Conservation (phyloP, 2,329 filamentous ascomycete species). For the Cercospora sp. region DNA sequence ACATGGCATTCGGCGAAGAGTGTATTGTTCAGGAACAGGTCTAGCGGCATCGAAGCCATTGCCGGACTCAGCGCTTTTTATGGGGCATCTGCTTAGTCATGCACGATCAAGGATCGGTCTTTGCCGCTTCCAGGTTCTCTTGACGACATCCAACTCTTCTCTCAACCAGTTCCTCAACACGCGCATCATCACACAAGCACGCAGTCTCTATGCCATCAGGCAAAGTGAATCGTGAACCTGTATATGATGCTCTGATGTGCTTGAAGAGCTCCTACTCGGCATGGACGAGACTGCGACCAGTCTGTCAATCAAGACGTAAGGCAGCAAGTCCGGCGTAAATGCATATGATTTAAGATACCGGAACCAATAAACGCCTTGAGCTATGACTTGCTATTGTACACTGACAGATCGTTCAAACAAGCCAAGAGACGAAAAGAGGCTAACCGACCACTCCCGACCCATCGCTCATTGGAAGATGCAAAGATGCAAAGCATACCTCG, state of each 20-base stretch:
- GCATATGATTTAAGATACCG: too few relatives aligned
- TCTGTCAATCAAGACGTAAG: neutral
- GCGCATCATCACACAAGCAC: neutral
- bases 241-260: neutral
- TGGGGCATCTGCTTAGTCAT: neutral
- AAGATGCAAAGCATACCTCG: too few relatives aligned
- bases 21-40: slow-evolving; percentile 13
- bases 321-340: too few relatives aligned
- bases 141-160: slow-evolving; percentile 8
- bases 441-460: neutral
- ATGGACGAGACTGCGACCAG: neutral
- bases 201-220: neutral
- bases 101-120: neutral
- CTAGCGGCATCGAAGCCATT: slow-evolving; percentile 1
- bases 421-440: neutral
- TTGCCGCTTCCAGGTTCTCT: neutral
- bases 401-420: too few relatives aligned
- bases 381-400: neutral
- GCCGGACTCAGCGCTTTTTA: neutral
- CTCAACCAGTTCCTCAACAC: neutral
- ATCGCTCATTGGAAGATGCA: neutral
- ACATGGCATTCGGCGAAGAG: neutral
- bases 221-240: too few relatives aligned
- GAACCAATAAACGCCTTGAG: neutral
- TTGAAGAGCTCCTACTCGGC: neutral